A percentile compares a stretch with the other conserved stretches of the same genome.
Conservation (phyloP, 2,329 filamentous ascomycete species). For the Ascochyta pisi region DNA sequence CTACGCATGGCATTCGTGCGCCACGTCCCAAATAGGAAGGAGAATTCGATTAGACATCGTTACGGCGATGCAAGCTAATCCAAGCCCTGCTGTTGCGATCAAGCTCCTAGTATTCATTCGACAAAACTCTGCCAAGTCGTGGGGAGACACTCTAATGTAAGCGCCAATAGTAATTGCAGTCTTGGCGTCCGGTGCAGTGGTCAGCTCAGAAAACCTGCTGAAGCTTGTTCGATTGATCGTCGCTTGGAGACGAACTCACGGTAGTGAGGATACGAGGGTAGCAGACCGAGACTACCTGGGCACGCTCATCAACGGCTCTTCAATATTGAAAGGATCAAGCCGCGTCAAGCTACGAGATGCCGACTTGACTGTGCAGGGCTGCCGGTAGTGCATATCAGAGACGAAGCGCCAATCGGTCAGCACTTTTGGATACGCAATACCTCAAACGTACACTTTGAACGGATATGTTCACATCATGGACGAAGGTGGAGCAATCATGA, state of each 20-base stretch:
- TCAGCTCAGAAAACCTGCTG: conserved; percentile 1
- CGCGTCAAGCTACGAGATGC: neutral
- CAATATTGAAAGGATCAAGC: neutral
- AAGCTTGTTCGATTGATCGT: conserved; percentile 1
- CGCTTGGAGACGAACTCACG: neutral
- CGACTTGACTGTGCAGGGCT: neutral
- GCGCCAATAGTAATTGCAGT: neutral
- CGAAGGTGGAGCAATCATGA: too few relatives aligned
- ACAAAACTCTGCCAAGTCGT: conserved; percentile 1
- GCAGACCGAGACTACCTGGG: neutral
- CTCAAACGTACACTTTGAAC: neutral
- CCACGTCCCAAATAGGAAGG: conserved; percentile 5
- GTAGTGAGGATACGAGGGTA: neutral
- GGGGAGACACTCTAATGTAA: neutral
- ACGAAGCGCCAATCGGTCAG: neutral
- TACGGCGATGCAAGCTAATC: neutral
- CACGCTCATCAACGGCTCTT: neutral
- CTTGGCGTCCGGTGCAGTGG: conserved; percentile 9
- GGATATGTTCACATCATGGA: neutral
- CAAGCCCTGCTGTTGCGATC: neutral
- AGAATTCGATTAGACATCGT: neutral
- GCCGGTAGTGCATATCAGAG: neutral
- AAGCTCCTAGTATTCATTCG: neutral
- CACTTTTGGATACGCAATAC: too few relatives aligned
- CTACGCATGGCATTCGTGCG: neutral